Conservation (phyloP, 2,329 filamentous ascomycete genomes). For the Alternaria sp. region DNA sequence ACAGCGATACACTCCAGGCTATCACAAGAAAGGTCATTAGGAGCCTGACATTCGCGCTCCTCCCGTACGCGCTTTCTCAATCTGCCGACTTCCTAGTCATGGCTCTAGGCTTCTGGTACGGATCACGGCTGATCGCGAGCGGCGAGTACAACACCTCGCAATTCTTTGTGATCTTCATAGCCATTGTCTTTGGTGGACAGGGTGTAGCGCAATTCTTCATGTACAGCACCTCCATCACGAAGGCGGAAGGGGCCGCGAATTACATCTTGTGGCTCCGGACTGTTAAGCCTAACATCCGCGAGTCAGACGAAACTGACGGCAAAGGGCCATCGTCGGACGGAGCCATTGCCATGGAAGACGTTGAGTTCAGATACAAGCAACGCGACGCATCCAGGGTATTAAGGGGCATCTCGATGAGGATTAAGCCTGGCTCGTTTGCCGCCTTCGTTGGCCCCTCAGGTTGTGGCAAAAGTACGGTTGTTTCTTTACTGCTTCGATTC, state of each 20-base stretch:
- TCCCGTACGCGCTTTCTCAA: slow-evolving; percentile 69
- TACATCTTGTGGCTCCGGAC: slow-evolving; percentile 53
- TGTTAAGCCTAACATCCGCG: slow-evolving; percentile 43
- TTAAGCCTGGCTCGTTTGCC: slow-evolving; percentile 45
- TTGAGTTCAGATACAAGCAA: slow-evolving; percentile 10
- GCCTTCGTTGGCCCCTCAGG: slow-evolving; percentile 83
- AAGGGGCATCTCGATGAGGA: slow-evolving; percentile 52
- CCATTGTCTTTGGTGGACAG: slow-evolving; percentile 45
- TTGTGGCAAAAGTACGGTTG: slow-evolving; percentile 91
- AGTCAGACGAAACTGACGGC: slow-evolving; percentile 16
- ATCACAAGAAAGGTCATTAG: neutral
- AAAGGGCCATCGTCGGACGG: slow-evolving; percentile 1
- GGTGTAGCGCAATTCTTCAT: slow-evolving; percentile 10
- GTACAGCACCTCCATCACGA: slow-evolving; percentile 73
- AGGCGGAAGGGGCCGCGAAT: slow-evolving; percentile 81
- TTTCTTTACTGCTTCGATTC: slow-evolving; percentile 88
- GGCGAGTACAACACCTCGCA: slow-evolving; percentile 77
- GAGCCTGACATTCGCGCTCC: neutral
- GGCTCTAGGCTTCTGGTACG: slow-evolving; percentile 83
- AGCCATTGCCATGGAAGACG: slow-evolving; percentile 4
- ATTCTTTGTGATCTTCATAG: slow-evolving; percentile 57
- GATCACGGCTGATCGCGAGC: slow-evolving; percentile 30
- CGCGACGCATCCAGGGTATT: slow-evolving; percentile 4
- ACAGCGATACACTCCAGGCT: slow-evolving; percentile 1
- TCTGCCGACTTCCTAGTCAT: slow-evolving; percentile 77